phyloP scores from a whole-genome alignment of 73 alveolate species.

The Paramecium primaurelia region DNA sequence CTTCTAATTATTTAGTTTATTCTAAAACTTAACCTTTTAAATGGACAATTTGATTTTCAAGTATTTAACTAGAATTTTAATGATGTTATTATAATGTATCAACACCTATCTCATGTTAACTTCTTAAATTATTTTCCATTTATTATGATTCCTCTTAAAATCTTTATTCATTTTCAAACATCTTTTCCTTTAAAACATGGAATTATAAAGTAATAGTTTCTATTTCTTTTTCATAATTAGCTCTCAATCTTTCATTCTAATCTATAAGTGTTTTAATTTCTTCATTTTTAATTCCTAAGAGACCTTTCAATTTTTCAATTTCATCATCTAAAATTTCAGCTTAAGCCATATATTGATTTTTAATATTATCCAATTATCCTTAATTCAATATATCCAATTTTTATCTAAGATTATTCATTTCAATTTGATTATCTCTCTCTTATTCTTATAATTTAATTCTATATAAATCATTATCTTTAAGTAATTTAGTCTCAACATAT shows the following conservation, averaged over 20 bases:
- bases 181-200: constrained; percentile 29
- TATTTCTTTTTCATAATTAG: constrained; percentile 22
- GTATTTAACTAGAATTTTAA: background rate
- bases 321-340: constrained; percentile 35
- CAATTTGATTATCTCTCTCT: background rate
- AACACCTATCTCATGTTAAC: background rate
- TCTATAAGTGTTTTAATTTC: constrained; percentile 19
- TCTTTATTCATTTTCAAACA: constrained; percentile 32
- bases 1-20: background rate
- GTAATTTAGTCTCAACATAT: background rate
- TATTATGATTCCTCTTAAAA: background rate
- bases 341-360: background rate
- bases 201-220: background rate
- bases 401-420: constrained; percentile 10
- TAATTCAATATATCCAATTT: constrained; percentile 5
- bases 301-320: constrained; percentile 39
- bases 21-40: background rate
- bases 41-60: background rate
- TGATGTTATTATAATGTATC: background rate
- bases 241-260: constrained; percentile 7
- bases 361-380: constrained; percentile 27
- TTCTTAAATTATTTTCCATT: background rate
- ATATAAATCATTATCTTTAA: background rate
- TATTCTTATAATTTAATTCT: background rate
- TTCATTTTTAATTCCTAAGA: constrained; percentile 14